Conservation (phyloP, 1,284 basidiomycete genomes). For the Heterobasidion irregulare region DNA sequence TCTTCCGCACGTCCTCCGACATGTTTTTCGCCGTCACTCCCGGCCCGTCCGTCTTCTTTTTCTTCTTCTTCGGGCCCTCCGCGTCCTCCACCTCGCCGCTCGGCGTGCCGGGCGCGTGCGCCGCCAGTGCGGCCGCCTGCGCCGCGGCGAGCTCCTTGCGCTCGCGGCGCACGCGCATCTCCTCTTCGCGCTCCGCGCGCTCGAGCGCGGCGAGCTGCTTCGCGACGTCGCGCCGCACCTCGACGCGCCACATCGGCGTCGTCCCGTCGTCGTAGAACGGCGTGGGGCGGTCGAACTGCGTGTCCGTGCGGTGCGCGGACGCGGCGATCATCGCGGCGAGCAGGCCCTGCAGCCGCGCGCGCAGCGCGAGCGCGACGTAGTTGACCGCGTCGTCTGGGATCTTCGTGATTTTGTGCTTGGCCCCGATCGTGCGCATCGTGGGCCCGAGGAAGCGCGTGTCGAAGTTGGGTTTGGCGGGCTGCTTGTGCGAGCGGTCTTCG, state of each 20-base stretch:
- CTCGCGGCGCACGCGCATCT: conserved; percentile 51
- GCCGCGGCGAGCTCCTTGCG: conserved; percentile 66
- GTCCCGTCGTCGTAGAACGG: conserved; percentile 50
- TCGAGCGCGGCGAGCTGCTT: conserved; percentile 64
- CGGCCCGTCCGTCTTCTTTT: conserved; percentile 77
- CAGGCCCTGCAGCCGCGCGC: conserved; percentile 66
- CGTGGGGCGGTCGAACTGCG: conserved; percentile 62
- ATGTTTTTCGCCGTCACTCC: conserved; percentile 80
- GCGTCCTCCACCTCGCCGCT: conserved; percentile 27
- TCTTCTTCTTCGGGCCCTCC: conserved; percentile 62
- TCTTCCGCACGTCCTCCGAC: conserved; percentile 83
- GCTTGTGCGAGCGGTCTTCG: conserved; percentile 69
- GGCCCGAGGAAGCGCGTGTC: conserved; percentile 51
- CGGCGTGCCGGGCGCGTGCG: conserved; percentile 33
- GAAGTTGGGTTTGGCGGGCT: conserved; percentile 55
- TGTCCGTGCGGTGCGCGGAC: conserved; percentile 58
- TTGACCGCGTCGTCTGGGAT: conserved; percentile 67
- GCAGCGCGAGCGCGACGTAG: conserved; percentile 73
- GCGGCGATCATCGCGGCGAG: conserved; percentile 65
- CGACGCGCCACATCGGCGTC: conserved; percentile 71
- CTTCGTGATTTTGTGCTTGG: conserved; percentile 53
- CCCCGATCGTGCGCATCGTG: conserved; percentile 56
- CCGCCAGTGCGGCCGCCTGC: conserved; percentile 52
- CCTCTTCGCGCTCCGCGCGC: conserved; percentile 73
- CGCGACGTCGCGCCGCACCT: conserved; percentile 63